Base-by-base conservation (phyloP, 148 eudicot genomes). In the Heliosperma pusillum region DNA sequence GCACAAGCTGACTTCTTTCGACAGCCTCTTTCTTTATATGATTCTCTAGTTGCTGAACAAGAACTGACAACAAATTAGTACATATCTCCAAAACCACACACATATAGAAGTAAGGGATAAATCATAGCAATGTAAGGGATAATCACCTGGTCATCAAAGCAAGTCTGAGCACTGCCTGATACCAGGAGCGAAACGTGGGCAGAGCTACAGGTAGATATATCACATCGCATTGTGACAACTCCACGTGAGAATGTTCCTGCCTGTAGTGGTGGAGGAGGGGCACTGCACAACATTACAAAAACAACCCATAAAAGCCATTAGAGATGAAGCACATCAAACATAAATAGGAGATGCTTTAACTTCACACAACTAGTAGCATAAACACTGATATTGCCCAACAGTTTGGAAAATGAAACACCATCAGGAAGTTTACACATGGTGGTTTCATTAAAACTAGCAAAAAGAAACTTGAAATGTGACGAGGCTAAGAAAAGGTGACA, bases 191-290 rank as follows among this genome's bases (percentile, higher is more conserved):
- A 92, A 70, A 95, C 88, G 77, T 95, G 96, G 66, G 98, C 83
- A 73, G 92, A 86, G 70, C 87, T 92, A 83, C 89, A 85, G 21
- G 98, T 95, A 59, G 98, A 90, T 40, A 95, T 76, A 85, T 95
- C 98, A 82, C 98, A 95, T 27, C 89, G 80, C 98, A 95, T 95
- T 42, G 98, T 95, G 77, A 95, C 96, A 80, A 95, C 92, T 66
- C 98, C 98, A 59, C 97, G 98, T 61, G 97, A 92, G 85, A 95
- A 87, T 71, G 91, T 85, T 73, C 91, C 98, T 55, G 98, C 98
- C 85, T 95, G 97, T 76, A 92, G 93, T 27, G 98, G 98, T 40
- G 98, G 98, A 30, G 98, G 98, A 85, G 92, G 87, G 62, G 98
- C 97, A 86, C 98, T 95, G 89, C 65, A 86, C 42, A 82, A 72